phyloP scores from a whole-genome alignment of 1,284 basidiomycete species.

The Xerocomus nothofagi region DNA sequence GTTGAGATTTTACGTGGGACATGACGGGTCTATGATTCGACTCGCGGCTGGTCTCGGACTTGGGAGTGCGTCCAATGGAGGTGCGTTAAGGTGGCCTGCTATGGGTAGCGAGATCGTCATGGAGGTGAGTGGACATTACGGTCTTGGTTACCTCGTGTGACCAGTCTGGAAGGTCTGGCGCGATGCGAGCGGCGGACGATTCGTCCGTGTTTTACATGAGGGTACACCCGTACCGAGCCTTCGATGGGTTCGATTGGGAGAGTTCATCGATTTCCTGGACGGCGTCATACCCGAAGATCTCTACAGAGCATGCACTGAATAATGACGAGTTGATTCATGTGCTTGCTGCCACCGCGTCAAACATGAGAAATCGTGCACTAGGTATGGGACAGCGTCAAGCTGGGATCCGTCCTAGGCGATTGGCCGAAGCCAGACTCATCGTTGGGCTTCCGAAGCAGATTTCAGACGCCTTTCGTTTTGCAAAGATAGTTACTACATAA shows the following conservation, averaged over 20 bases:
- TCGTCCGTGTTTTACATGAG: conserved; percentile 50
- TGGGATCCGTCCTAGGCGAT: neutral
- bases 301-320: conserved; percentile 24
- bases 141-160: conserved; percentile 1
- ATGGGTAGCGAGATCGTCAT: conserved; percentile 52
- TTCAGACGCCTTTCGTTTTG: neutral
- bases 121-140: conserved; percentile 39
- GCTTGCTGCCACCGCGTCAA: neutral
- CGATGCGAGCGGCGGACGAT: conserved; percentile 23
- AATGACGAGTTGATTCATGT: neutral
- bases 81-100: conserved; percentile 48
- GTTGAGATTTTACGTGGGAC: conserved; percentile 47
- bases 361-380: neutral
- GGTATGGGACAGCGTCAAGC: neutral
- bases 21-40: conserved; percentile 53
- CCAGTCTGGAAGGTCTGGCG: conserved; percentile 43
- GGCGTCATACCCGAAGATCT: conserved; percentile 41
- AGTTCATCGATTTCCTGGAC: conserved; percentile 41
- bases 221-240: conserved; percentile 42
- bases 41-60: conserved; percentile 48
- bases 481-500: neutral
- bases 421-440: neutral
- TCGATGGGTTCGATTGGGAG: conserved; percentile 40
- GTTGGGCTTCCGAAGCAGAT: neutral
- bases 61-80: conserved; percentile 31